Evolutionary conservation across 1,284 basidiomycete species (phyloP).

Genomic region (Ceraceosorus guamensis): DNA sequence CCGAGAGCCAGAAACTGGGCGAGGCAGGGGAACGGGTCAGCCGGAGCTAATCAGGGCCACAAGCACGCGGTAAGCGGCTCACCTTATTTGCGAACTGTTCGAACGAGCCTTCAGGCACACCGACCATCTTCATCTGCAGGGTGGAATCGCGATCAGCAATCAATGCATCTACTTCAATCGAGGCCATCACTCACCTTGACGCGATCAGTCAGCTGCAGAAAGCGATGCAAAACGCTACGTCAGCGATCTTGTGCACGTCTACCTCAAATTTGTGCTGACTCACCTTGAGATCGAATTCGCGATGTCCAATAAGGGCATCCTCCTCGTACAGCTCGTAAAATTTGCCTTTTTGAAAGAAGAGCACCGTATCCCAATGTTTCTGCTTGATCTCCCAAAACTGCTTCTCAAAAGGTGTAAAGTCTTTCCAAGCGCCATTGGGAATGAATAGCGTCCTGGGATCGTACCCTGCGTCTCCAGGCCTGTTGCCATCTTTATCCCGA

Average conservation of each 20-base stretch:
- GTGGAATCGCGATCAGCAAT: too few relatives aligned
- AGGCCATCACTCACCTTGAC: too few relatives aligned
- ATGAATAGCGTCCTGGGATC: slow-evolving; percentile 84
- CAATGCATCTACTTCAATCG: too few relatives aligned
- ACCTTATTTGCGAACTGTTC: slow-evolving; percentile 56
- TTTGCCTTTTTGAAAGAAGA: slow-evolving; percentile 93
- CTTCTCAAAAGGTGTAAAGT: slow-evolving; percentile 91
- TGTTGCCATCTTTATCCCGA: slow-evolving; percentile 73
- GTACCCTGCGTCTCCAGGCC: slow-evolving; percentile 76
- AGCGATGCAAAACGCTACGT: too few relatives aligned
- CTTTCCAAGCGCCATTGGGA: slow-evolving; percentile 68
- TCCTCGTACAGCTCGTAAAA: slow-evolving; percentile 49
- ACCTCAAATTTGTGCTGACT: too few relatives aligned
- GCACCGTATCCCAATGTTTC: slow-evolving; percentile 54
- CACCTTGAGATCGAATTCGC: slow-evolving; percentile 49
- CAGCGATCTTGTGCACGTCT: too few relatives aligned
- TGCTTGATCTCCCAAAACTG: slow-evolving; percentile 36
- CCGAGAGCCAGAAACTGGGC: slow-evolving; percentile 59
- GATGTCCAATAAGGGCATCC: slow-evolving; percentile 48
- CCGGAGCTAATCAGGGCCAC: too few relatives aligned
- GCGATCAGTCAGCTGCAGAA: slow-evolving; percentile 69
- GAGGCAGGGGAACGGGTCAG: too few relatives aligned
- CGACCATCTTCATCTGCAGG: slow-evolving; percentile 93
- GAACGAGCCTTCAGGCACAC: slow-evolving; percentile 89
- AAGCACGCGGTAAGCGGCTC: too few relatives aligned